These are phyloP conservation scores for Phallus indusiatus DNA, from an alignment of 768 basidiomycete species.

Conservation along the genomic window DNA sequence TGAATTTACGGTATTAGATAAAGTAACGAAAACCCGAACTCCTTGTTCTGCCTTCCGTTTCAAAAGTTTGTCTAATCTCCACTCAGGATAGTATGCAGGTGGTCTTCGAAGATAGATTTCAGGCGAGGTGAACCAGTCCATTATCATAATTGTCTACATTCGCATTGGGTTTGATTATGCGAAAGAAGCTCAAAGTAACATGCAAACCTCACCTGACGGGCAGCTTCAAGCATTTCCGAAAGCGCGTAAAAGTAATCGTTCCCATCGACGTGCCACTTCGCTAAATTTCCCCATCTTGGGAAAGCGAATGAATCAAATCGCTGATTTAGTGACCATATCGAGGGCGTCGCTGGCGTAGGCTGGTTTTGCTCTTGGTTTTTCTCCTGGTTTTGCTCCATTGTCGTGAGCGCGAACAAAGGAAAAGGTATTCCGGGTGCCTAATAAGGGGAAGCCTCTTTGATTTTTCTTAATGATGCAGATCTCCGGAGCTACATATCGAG, in stretches of 20 bases:
- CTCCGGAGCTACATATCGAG: no score
- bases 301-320: slow-evolving; percentile 80
- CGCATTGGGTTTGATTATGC: neutral
- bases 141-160: slow-evolving; percentile 21
- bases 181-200: neutral
- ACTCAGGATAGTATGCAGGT: slow-evolving; percentile 75
- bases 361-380: no score
- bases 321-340: slow-evolving; percentile 33
- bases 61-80: slow-evolving; percentile 79
- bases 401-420: neutral
- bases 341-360: neutral
- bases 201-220: slow-evolving; percentile 18
- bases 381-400: neutral
- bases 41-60: slow-evolving; percentile 86
- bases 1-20: slow-evolving; percentile 79
- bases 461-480: no score
- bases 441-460: no score
- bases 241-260: slow-evolving; percentile 97
- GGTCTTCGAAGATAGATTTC: slow-evolving; percentile 93
- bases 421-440: neutral
- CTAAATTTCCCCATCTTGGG: slow-evolving; percentile 56
- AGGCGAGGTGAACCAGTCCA: slow-evolving; percentile 91
- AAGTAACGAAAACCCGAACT: slow-evolving; percentile 83
- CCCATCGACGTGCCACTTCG: slow-evolving; percentile 94
- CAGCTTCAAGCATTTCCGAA: slow-evolving; percentile 79